Conservation (phyloP, 495 filamentous ascomycete genomes). For the Bombardia bombarda region DNA sequence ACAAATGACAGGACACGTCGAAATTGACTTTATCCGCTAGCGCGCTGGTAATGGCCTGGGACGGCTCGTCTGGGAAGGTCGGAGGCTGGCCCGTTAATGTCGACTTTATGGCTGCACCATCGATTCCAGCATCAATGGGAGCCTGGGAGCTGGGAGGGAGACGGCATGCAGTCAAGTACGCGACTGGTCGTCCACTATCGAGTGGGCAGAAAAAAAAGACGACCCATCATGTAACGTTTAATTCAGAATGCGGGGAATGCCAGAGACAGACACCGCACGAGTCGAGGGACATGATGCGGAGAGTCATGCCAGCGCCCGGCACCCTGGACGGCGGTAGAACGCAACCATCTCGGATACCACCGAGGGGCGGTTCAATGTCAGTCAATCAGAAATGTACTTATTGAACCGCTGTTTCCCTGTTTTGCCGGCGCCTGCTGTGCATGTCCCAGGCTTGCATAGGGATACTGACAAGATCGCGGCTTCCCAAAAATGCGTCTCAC, state of each 20-base stretch:
- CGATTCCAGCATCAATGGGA: no score
- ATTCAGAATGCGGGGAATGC: conserved; percentile 4
- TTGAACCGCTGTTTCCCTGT: no score
- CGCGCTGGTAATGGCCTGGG: background rate
- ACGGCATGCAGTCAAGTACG: background rate
- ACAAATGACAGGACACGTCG: no score
- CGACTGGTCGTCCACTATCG: conserved; percentile 3
- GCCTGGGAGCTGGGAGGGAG: background rate
- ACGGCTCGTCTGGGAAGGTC: conserved; percentile 5
- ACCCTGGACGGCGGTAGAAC: no score
- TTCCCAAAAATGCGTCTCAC: background rate
- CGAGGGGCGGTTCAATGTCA: background rate
- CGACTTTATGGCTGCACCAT: no score
- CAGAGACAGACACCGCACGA: background rate
- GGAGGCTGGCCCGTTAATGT: conserved; percentile 1
- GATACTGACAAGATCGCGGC: background rate
- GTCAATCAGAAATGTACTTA: background rate
- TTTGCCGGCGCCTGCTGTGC: background rate
- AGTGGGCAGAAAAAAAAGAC: background rate
- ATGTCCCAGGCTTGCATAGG: background rate
- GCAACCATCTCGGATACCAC: background rate
- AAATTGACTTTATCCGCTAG: background rate
- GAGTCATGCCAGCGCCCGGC: no score
- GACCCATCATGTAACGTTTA: conserved; percentile 7
- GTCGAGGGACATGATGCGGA: no score